A percentile compares a stretch with the other conserved stretches of the same genome.
Evolutionary conservation across 192 early-diverging fungal species (phyloP).

Genomic region (Linnemannia schmuckeri): DNA sequence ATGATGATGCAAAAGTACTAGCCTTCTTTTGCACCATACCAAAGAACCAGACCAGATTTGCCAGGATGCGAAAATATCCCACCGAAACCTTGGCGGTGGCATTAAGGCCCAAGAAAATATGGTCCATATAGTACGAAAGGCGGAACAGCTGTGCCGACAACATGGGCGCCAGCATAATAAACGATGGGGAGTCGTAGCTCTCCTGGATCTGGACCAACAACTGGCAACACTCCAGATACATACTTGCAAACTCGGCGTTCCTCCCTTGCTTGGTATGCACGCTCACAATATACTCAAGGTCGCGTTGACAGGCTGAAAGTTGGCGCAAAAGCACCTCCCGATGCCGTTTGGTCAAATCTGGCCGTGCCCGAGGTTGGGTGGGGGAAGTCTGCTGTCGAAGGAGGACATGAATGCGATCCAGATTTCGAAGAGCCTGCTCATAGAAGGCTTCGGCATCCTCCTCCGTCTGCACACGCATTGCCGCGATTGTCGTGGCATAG

Average conservation of each 20-base stretch:
- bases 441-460: constrained; percentile 50
- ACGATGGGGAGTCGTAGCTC: constrained; percentile 45
- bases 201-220: constrained; percentile 54
- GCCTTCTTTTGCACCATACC: constrained; percentile 58
- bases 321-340: constrained; percentile 33
- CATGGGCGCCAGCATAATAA: constrained; percentile 51
- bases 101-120: constrained; percentile 63
- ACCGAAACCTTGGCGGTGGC: constrained; percentile 55
- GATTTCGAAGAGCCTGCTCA: constrained; percentile 15
- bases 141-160: constrained; percentile 58
- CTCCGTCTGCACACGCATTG: constrained; percentile 44
- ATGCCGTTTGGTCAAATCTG: background rate
- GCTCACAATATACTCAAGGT: constrained; percentile 61
- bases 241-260: constrained; percentile 61
- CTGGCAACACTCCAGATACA: constrained; percentile 66
- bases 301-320: constrained; percentile 38
- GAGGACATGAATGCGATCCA: constrained; percentile 34
- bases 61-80: constrained; percentile 63
- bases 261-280: constrained; percentile 47
- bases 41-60: constrained; percentile 67
- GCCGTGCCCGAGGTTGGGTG: background rate
- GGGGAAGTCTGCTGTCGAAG: constrained; percentile 9
- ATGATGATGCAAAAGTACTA: background rate
- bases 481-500: constrained; percentile 47
- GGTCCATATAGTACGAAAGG: constrained; percentile 64